Evolutionary conservation across 768 basidiomycete species (phyloP).

Genomic region (Xerocomellus intermedius): DNA sequence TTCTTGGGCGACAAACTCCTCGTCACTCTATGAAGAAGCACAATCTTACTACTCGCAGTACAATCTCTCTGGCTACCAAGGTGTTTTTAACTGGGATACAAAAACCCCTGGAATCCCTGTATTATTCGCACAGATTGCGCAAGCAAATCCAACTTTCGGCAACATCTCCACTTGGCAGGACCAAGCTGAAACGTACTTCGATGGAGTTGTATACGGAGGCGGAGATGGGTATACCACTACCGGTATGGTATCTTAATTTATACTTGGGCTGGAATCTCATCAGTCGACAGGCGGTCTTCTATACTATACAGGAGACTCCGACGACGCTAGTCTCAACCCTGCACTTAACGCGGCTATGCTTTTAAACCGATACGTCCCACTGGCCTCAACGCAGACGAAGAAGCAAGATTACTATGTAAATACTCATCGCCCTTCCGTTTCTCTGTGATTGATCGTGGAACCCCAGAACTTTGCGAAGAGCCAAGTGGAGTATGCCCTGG

Average conservation of each 20-base stretch:
- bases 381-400: constrained; percentile 63
- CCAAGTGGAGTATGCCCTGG: constrained; percentile 81
- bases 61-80: constrained; percentile 47
- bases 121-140: constrained; percentile 71
- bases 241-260: constrained; percentile 41
- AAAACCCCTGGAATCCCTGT: constrained; percentile 76
- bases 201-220: constrained; percentile 59
- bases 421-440: neutral
- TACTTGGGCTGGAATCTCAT: neutral
- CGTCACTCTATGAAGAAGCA: constrained; percentile 60
- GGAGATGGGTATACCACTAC: constrained; percentile 56
- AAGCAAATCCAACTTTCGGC: constrained; percentile 52
- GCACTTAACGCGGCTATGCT: constrained; percentile 88
- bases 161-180: constrained; percentile 66
- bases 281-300: constrained; percentile 64
- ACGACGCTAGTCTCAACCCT: constrained; percentile 77
- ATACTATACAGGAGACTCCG: constrained; percentile 82
- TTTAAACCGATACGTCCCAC: constrained; percentile 68
- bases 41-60: constrained; percentile 58
- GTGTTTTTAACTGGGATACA: constrained; percentile 88
- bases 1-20: constrained; percentile 64
- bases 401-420: constrained; percentile 59
- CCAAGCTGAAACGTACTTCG: constrained; percentile 75
- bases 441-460: constrained; percentile 3
- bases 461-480: constrained; percentile 67